Percentiles rank a stretch among this genome's conserved stretches.
Evolutionary conservation across 768 basidiomycete species (phyloP).

Genomic region (Podaxis sp.): DNA sequence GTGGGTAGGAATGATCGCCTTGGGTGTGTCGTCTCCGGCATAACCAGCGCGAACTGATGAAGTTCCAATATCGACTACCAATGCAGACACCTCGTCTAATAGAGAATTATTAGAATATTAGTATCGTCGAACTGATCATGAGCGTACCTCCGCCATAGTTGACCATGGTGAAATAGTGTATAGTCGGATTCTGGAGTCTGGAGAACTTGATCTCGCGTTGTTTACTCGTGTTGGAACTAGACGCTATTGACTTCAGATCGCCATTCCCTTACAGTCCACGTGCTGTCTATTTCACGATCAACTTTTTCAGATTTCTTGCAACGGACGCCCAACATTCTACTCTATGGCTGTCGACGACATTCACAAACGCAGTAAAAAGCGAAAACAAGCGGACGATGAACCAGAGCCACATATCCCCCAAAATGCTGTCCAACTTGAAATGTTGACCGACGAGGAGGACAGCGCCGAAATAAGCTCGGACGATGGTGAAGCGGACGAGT

Average conservation of each 20-base stretch:
- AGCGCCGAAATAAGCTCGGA: conserved; percentile 45
- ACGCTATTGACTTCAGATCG: conserved; percentile 23
- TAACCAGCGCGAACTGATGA: conserved; percentile 92
- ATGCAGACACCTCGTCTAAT: conserved; percentile 92
- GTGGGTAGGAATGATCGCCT: conserved; percentile 84
- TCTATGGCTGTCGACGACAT: conserved; percentile 31
- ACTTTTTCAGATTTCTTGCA: conserved; percentile 20
- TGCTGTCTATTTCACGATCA: conserved; percentile 18
- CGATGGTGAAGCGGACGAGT: conserved; percentile 65
- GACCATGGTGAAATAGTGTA: conserved; percentile 51
- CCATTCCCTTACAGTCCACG: conserved; percentile 1
- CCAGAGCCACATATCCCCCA: conserved; percentile 31
- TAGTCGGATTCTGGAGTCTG: background rate
- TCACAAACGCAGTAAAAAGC: conserved; percentile 47
- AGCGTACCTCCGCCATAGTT: conserved; percentile 83
- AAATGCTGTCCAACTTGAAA: conserved; percentile 54
- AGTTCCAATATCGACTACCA: conserved; percentile 93
- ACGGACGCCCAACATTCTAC: background rate
- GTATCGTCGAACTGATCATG: background rate
- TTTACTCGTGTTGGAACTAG: conserved; percentile 26
- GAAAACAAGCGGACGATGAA: conserved; percentile 52
- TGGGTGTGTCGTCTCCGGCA: conserved; percentile 95
- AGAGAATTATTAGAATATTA: background rate
- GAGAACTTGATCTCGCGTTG: conserved; percentile 14
- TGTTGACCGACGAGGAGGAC: conserved; percentile 73